Evolutionary conservation across 768 basidiomycete genomes (phyloP), one percentile per base, ranked within the genome.

Genomic region (Lactarius deliciosus): DNA sequence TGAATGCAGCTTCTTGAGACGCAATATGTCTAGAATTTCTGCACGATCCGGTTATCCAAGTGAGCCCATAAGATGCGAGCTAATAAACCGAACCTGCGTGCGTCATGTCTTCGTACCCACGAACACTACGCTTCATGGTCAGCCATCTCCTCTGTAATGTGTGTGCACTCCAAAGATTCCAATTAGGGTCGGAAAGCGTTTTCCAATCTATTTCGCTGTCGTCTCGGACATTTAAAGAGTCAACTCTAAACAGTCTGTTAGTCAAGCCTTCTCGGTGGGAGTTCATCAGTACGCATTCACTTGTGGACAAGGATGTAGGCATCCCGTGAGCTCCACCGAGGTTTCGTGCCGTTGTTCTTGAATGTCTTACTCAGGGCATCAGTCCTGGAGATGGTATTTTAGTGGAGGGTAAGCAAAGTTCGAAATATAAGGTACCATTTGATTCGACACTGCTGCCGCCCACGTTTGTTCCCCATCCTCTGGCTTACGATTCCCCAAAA

Each of bases 121-220:
- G 90, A 65, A 93, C 82, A 61, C 88, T 78, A 64, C 83, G 81
- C 73, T 93, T 93, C 86, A 93, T 85, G 1, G 88, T 88, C 57
- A 86, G 73, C 91, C 91, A 94, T 58, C 90, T 86, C 45, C 90
- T 83, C 70, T 92, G 91, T 41, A 94, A 78, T 16, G 83, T 80
- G 72, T 94, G 92, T 0, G 90, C 85, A 74, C 91, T 93, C 90
- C 90, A 93, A 10, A 91, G 73, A 71, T 93, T 91, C 91, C 91
- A 93, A 65, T 87, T 81, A 18, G 84, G 73, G 74, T 94, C 92
- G 1, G 85, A 78, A 13, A 94, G 79, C 20, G 82, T 81, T 73
- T 91, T 91, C 92, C 92, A 94, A 71, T 91, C 88, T 56, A 94
- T 89, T 73, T 94, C 92, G 34, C 85, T 88, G 71, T 94, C 92